A percentile compares a stretch with the other conserved stretches of the same genome.
These are phyloP conservation scores for Beauveria bassiana DNA, from an alignment of 2,329 filamentous ascomycete species.

Conservation along the genomic window DNA sequence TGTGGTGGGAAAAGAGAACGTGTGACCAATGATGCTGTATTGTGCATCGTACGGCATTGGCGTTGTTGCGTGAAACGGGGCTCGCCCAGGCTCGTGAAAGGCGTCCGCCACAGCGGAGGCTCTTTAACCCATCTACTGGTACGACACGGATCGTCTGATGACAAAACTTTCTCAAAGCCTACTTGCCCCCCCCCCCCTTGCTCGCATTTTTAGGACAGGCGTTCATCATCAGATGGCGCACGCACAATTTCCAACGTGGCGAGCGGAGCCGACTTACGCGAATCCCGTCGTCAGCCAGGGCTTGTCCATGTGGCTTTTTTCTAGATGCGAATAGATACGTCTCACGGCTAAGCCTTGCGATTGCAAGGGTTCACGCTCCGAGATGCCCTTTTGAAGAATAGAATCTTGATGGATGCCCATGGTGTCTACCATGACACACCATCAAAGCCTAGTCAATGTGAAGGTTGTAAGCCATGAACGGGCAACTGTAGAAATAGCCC, in stretches of 20 bases:
- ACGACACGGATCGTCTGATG: neutral
- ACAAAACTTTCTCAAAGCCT: neutral
- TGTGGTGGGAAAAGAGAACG: no score
- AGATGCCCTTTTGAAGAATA: neutral
- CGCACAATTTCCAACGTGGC: neutral
- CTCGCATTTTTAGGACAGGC: neutral
- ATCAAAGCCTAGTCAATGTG: neutral
- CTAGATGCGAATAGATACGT: neutral
- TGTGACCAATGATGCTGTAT: neutral
- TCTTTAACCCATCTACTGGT: neutral
- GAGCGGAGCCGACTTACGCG: conserved; percentile 7
- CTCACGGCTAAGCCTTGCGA: neutral
- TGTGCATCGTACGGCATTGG: neutral
- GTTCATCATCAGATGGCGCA: neutral
- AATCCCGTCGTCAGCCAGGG: conserved; percentile 6
- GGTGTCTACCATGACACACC: neutral
- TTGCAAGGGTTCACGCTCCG: neutral
- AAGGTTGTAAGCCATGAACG: neutral
- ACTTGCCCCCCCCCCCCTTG: neutral
- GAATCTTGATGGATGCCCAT: neutral
- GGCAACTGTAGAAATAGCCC: neutral
- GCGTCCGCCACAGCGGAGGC: neutral
- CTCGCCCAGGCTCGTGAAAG: neutral
- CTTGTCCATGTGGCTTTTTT: neutral
- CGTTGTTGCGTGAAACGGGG: neutral